phyloP scores from a whole-genome alignment of 2,329 filamentous ascomycete species.

The Alternaria ethzedia region DNA sequence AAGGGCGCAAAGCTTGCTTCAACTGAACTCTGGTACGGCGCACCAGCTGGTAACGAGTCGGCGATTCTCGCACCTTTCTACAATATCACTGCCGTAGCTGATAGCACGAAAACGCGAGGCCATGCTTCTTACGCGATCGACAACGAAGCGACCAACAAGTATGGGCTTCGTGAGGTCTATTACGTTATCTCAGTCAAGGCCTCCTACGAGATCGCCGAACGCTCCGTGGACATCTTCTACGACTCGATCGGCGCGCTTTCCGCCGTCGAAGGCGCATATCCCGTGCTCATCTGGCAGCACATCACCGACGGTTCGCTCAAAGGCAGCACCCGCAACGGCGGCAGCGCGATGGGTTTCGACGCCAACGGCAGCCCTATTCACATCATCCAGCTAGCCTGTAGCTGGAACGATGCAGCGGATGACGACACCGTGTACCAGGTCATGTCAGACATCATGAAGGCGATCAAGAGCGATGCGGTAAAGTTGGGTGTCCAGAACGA shows the following conservation, averaged over 20 bases:
- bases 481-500: slow-evolving; percentile 15
- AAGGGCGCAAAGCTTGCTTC: slow-evolving; percentile 5
- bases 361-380: slow-evolving; percentile 21
- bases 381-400: slow-evolving; percentile 24
- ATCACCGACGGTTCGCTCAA: slow-evolving; percentile 20
- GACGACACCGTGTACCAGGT: slow-evolving; percentile 20
- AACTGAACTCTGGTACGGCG: slow-evolving; percentile 24
- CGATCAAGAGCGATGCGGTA: slow-evolving; percentile 14
- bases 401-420: slow-evolving; percentile 23
- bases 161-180: slow-evolving; percentile 14
- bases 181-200: slow-evolving; percentile 17
- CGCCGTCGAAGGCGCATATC: slow-evolving; percentile 8
- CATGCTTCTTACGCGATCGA: slow-evolving; percentile 2
- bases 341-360: slow-evolving; percentile 27
- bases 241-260: slow-evolving; percentile 5
- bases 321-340: slow-evolving; percentile 27
- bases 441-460: slow-evolving; percentile 12
- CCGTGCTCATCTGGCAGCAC: slow-evolving; percentile 21
- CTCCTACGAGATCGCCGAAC: slow-evolving; percentile 15
- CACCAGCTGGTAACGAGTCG: slow-evolving; percentile 12
- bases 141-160: slow-evolving; percentile 2
- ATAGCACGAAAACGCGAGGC: background rate
- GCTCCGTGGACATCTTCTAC: slow-evolving; percentile 17
- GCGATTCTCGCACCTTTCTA: slow-evolving; percentile 1
- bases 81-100: background rate